These are phyloP conservation scores for Aquilaria malaccensis DNA, from an alignment of 345 rosid species.

Conservation along the genomic window DNA sequence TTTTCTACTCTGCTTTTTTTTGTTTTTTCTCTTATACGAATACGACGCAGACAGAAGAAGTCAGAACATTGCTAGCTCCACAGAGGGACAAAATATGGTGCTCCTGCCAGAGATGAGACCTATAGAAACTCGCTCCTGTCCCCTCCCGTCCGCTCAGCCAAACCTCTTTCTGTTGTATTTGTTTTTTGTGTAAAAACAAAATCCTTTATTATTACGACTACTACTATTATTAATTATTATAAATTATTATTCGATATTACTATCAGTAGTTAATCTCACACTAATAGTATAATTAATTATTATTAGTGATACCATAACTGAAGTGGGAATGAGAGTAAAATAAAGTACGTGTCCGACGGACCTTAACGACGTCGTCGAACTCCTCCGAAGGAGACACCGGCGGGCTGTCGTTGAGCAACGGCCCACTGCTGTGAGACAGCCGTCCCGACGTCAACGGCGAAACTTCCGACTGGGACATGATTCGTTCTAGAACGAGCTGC, in stretches of 20 bases:
- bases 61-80: constrained; percentile 5
- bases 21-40: neutral
- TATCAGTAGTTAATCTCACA: too few species aligned
- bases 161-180: constrained; percentile 15
- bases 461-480: constrained; percentile 91
- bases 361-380: constrained; percentile 90
- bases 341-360: constrained; percentile 7
- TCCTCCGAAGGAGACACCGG: constrained; percentile 87
- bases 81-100: constrained; percentile 2
- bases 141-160: constrained; percentile 10
- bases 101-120: constrained; percentile 4
- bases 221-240: too few species aligned
- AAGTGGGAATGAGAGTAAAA: neutral
- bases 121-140: constrained; percentile 17
- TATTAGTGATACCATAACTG: too few species aligned
- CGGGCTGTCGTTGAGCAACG: constrained; percentile 72
- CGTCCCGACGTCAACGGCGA: constrained; percentile 93
- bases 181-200: neutral
- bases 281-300: too few species aligned
- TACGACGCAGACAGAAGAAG: constrained; percentile 3
- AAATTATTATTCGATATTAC: too few species aligned
- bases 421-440: constrained; percentile 94
- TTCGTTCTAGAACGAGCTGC: constrained; percentile 93
- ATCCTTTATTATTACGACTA: too few species aligned
- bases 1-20: constrained; percentile 3